Evolutionary conservation across 352 stramenopile genomes (phyloP).

Genomic region (Pythium rhizo-oryzae): DNA sequence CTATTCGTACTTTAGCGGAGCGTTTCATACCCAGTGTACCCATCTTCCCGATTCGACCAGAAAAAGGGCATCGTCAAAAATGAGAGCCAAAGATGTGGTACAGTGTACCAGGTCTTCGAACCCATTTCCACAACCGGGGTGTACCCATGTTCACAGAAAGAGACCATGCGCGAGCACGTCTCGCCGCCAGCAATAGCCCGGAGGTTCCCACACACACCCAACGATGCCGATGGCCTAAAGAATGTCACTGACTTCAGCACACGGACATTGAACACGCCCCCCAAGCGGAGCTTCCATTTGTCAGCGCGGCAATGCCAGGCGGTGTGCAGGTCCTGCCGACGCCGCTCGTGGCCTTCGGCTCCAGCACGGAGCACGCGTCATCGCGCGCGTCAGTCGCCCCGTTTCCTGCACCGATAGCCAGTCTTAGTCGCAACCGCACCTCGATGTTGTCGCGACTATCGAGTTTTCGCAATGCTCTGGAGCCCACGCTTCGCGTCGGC

Average conservation of each 20-base stretch:
- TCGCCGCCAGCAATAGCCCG: not conserved
- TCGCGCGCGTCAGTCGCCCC: not conserved
- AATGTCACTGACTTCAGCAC: too few relatives aligned
- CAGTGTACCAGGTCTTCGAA: conserved; percentile 22
- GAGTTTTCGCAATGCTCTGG: not conserved
- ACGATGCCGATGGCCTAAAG: too few relatives aligned
- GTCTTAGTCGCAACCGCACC: not conserved
- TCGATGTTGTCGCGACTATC: not conserved
- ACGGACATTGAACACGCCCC: too few relatives aligned
- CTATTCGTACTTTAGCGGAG: conserved; percentile 29
- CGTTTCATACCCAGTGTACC: conserved; percentile 23
- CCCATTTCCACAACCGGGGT: not conserved
- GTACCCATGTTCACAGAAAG: not conserved
- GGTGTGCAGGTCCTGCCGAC: not conserved
- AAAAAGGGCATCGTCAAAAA: conserved; percentile 12
- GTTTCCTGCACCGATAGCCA: not conserved
- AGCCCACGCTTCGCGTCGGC: not conserved
- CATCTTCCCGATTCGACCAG: conserved; percentile 28
- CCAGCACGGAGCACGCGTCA: not conserved
- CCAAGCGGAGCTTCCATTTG: too few relatives aligned
- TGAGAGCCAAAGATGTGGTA: conserved; percentile 15
- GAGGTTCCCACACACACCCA: too few relatives aligned
- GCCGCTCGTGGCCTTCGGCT: not conserved
- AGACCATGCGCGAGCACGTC: not conserved
- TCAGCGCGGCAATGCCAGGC: not conserved